phyloP scores from a whole-genome alignment of 148 eudicot genomes.

The Hydrangea macrophylla region DNA sequence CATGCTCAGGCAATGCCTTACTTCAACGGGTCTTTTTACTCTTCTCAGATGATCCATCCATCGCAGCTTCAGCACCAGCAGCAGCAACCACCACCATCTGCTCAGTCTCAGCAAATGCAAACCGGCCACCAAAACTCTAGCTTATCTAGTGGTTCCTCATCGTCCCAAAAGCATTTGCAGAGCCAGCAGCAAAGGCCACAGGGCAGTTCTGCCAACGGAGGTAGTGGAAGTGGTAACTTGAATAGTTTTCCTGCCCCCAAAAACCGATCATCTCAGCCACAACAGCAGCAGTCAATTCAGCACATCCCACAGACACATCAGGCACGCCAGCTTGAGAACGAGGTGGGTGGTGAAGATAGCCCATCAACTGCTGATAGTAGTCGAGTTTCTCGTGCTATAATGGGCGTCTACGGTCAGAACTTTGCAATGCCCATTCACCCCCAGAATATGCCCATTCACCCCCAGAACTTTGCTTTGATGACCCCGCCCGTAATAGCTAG shows the following conservation, averaged over 20 bases:
- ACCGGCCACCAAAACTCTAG: constrained; percentile 52
- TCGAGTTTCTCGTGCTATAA: constrained; percentile 50
- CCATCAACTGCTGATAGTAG: constrained; percentile 81
- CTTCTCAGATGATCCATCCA: constrained; percentile 87
- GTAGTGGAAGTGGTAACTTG: constrained; percentile 39
- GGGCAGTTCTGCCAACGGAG: constrained; percentile 33
- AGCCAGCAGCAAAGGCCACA: constrained; percentile 60
- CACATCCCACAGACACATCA: constrained; percentile 18
- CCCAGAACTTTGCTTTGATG: constrained; percentile 69
- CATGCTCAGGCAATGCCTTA: constrained; percentile 76
- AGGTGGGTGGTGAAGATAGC: constrained; percentile 66
- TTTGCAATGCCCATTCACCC: constrained; percentile 70
- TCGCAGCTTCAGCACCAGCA: constrained; percentile 73
- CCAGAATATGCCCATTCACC: constrained; percentile 71
- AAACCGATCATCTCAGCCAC: constrained; percentile 37
- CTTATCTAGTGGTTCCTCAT: too few relatives aligned
- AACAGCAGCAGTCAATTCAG: constrained; percentile 32
- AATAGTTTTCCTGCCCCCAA: constrained; percentile 53
- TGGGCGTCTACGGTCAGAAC: constrained; percentile 69
- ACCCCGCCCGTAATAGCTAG: constrained; percentile 33
- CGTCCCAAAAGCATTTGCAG: constrained; percentile 84
- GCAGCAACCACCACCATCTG: constrained; percentile 26
- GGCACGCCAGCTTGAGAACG: constrained; percentile 35
- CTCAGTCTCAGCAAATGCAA: constrained; percentile 46
- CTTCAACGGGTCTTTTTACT: constrained; percentile 78